Evolutionary conservation across 257 asterid genomes (phyloP), one percentile per base, ranked within the genome.

Genomic region (Verbena officinalis): DNA sequence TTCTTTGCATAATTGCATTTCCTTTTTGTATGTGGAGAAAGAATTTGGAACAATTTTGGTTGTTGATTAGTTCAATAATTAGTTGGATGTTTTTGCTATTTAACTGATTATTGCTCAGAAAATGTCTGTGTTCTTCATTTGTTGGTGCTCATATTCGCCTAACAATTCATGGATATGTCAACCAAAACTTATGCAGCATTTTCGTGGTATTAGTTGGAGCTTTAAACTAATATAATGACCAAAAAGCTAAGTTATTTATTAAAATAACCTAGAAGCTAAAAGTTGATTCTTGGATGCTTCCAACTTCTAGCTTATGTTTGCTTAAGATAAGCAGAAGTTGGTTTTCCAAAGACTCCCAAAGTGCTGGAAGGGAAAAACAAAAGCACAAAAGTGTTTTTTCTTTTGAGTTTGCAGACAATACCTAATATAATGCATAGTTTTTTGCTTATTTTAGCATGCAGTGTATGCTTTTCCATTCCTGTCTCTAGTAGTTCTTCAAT

Each of bases 361-460:
- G n/a, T n/a, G n/a, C n/a, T n/a, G n/a, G n/a, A n/a, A n/a, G n/a
- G n/a, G n/a, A n/a, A n/a, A n/a, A n/a, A n/a, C n/a, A n/a, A n/a
- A n/a, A n/a, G n/a, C n/a, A n/a, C n/a, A n/a, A 30, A 30, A 30
- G 7, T 30, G 36, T 30, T 30, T 30, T 2, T 30, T 7, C 36
- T 30, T 30, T 30, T 30, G 4, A 30, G 36, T 30, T 30, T 30
- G 4, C 36, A 11, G n/a, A 13, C 5, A 9, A 42, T 15, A 40
- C 24, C 20, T 6, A 7, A 23, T 44, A 17, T 39, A 20, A 1
- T 34, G 59, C 21, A 55, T 30, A 27, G 33, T 36, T 36, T 30
- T 63, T 64, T 64, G 39, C 53, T 17, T 23, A 23, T 42, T 3
- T 55, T 16, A n/a, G 21, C 36, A 22, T 34, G n/a, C n/a, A n/a